Conservation (phyloP, 805 yeast species). For the Zygosaccharomyces bailii region DNA sequence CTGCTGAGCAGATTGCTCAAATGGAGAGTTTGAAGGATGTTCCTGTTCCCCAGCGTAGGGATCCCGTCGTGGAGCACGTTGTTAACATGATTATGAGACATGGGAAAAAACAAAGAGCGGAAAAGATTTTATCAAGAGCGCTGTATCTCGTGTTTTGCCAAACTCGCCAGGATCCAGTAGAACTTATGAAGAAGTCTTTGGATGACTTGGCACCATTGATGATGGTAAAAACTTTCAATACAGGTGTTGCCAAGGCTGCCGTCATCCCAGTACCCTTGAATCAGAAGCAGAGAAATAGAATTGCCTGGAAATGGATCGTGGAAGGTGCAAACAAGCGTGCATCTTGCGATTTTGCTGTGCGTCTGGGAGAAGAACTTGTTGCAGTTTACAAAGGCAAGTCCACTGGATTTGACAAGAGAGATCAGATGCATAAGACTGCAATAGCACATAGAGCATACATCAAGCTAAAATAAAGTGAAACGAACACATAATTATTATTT, state of each 20-base stretch:
- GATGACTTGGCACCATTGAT: conserved; percentile 85
- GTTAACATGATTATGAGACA: conserved; percentile 88
- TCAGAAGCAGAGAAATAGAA: conserved; percentile 77
- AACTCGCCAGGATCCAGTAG: conserved; percentile 75
- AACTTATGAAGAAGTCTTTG: conserved; percentile 64
- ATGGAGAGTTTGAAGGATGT: conserved; percentile 46
- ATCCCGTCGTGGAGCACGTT: conserved; percentile 72
- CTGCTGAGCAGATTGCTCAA: conserved; percentile 61
- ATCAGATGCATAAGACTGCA: conserved; percentile 80
- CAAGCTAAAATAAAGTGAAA: conserved; percentile 37
- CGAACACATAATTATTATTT: background rate
- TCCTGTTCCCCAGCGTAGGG: conserved; percentile 59
- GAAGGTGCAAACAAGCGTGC: conserved; percentile 80
- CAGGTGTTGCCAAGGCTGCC: conserved; percentile 80
- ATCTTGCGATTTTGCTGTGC: conserved; percentile 76
- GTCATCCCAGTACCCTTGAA: conserved; percentile 80
- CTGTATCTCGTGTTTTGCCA: conserved; percentile 61
- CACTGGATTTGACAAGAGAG: conserved; percentile 78
- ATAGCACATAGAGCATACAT: conserved; percentile 83
- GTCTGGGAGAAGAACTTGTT: conserved; percentile 86
- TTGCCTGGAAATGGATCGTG: conserved; percentile 86
- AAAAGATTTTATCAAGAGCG: conserved; percentile 68
- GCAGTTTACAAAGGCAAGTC: conserved; percentile 75
- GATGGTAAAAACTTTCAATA: conserved; percentile 68
- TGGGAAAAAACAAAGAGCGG: conserved; percentile 83